A percentile compares a stretch with the other conserved stretches of the same genome.
Evolutionary conservation across 306 rosid genomes (phyloP).

Genomic region (Betula pendula): DNA sequence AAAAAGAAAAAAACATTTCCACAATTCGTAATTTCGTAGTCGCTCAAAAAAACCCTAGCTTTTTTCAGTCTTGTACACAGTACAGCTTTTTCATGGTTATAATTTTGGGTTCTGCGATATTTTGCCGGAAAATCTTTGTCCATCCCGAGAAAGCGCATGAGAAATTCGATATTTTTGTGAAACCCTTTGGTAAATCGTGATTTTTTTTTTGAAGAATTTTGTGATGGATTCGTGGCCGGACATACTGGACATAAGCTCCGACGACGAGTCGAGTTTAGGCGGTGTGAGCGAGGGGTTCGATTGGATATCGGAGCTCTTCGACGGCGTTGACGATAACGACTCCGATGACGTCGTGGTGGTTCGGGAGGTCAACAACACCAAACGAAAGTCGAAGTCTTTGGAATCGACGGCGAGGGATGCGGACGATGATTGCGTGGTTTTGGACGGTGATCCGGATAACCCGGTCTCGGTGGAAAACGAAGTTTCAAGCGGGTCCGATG

Average conservation of each 20-base stretch:
- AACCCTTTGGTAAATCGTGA: slow-evolving; percentile 24
- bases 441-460: slow-evolving; percentile 73
- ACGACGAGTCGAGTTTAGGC: slow-evolving; percentile 46
- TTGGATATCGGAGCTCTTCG: slow-evolving; percentile 53
- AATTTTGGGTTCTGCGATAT: neutral
- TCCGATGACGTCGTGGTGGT: slow-evolving; percentile 56
- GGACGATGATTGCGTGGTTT: slow-evolving; percentile 68
- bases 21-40: too few relatives aligned
- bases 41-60: neutral
- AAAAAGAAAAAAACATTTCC: too few relatives aligned
- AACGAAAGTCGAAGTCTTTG: slow-evolving; percentile 39
- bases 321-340: slow-evolving; percentile 37
- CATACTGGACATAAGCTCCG: slow-evolving; percentile 75
- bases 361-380: slow-evolving; percentile 44
- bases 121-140: slow-evolving; percentile 19
- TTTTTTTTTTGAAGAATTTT: neutral
- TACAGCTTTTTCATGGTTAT: neutral
- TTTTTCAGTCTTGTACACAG: neutral
- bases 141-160: slow-evolving; percentile 4
- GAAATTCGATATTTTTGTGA: neutral
- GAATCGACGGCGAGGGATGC: slow-evolving; percentile 23
- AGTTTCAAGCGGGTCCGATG: slow-evolving; percentile 52
- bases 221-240: slow-evolving; percentile 36
- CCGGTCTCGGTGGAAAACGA: slow-evolving; percentile 36
- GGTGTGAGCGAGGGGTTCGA: slow-evolving; percentile 22